phyloP scores from a whole-genome alignment of 805 yeast species.

The Yamadazyma akitaensis region DNA sequence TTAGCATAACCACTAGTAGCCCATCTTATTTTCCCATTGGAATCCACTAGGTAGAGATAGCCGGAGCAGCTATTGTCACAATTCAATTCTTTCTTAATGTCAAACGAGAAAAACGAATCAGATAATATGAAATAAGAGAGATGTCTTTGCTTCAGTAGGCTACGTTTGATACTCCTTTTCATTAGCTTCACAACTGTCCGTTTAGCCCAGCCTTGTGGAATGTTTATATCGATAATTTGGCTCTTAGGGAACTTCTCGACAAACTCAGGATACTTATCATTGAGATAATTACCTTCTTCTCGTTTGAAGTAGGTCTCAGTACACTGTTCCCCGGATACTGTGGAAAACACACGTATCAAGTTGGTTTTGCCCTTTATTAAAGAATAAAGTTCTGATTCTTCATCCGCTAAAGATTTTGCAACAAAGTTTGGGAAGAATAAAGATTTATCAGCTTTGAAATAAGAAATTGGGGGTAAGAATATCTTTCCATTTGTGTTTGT shows the following conservation, averaged over 20 bases:
- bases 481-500: conserved; percentile 80
- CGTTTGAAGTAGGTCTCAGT: conserved; percentile 56
- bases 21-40: conserved; percentile 78
- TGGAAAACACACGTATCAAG: conserved; percentile 63
- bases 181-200: conserved; percentile 53
- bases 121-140: conserved; percentile 62
- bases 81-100: conserved; percentile 53
- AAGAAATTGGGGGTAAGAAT: conserved; percentile 77
- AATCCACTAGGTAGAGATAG: conserved; percentile 75
- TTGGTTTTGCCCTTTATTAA: conserved; percentile 49
- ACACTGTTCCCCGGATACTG: conserved; percentile 68
- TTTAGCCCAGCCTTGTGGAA: conserved; percentile 73
- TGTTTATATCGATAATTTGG: conserved; percentile 72
- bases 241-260: conserved; percentile 44
- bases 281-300: conserved; percentile 38
- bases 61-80: conserved; percentile 81
- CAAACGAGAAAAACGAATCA: conserved; percentile 54
- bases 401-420: conserved; percentile 49
- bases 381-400: conserved; percentile 34
- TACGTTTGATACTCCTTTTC: conserved; percentile 40
- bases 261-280: conserved; percentile 37
- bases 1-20: conserved; percentile 81
- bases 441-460: conserved; percentile 69
- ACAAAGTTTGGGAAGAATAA: conserved; percentile 78
- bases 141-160: conserved; percentile 48